Evolutionary conservation across 805 yeast species (phyloP).

Genomic region (Zygoascus biomembranicola): DNA sequence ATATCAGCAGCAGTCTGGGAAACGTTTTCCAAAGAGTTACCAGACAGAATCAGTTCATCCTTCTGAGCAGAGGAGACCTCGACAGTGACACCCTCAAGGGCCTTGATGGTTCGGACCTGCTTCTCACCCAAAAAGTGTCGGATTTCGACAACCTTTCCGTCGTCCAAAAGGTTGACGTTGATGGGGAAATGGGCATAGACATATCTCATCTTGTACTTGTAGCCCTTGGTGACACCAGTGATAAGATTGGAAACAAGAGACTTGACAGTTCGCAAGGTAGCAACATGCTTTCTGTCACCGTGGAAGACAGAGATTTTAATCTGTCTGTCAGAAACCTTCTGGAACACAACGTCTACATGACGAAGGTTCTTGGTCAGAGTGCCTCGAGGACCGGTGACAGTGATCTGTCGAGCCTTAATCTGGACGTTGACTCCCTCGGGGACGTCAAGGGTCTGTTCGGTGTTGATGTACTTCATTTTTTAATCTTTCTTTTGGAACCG

Average conservation of each 20-base stretch:
- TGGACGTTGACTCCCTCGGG: slow-evolving; percentile 91
- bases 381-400: slow-evolving; percentile 98
- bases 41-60: slow-evolving; percentile 88
- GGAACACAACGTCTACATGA: slow-evolving; percentile 92
- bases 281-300: slow-evolving; percentile 99
- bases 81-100: slow-evolving; percentile 83
- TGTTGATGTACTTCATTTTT: slow-evolving; percentile 74
- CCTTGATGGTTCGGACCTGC: slow-evolving; percentile 82
- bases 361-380: slow-evolving; percentile 78
- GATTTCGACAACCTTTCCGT: slow-evolving; percentile 81
- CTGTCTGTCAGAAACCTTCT: slow-evolving; percentile 58
- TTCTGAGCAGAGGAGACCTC: slow-evolving; percentile 76
- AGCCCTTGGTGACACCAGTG: slow-evolving; percentile 99
- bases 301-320: slow-evolving; percentile 91
- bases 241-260: slow-evolving; percentile 88
- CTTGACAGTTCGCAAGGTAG: slow-evolving; percentile 97
- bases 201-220: slow-evolving; percentile 99
- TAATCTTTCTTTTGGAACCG: neutral
- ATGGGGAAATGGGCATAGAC: slow-evolving; percentile 99
- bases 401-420: slow-evolving; percentile 85
- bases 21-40: slow-evolving; percentile 95
- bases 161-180: slow-evolving; percentile 85
- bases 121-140: slow-evolving; percentile 99
- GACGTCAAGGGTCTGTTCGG: slow-evolving; percentile 72
- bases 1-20: slow-evolving; percentile 98